Percentiles rank a stretch among this genome's conserved stretches.
Evolutionary conservation across 352 stramenopile species (phyloP).

Genomic region (Albugo candida): DNA sequence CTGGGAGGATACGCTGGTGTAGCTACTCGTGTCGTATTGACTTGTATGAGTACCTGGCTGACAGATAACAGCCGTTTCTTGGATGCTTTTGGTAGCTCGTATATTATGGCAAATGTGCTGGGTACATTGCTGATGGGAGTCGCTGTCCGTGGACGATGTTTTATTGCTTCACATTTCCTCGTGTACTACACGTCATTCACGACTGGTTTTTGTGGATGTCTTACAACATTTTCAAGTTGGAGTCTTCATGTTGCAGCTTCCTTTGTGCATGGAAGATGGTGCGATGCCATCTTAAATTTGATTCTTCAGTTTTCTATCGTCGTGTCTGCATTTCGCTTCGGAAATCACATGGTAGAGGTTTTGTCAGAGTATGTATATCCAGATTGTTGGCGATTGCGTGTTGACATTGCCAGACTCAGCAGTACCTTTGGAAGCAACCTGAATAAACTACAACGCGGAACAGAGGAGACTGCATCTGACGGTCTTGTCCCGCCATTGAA

Average conservation of each 20-base stretch:
- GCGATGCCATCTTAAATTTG: constrained; percentile 26
- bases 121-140: constrained; percentile 51
- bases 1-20: neutral
- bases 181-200: constrained; percentile 27
- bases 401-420: neutral
- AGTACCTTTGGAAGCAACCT: neutral
- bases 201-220: constrained; percentile 48
- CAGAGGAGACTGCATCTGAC: neutral
- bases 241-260: constrained; percentile 22
- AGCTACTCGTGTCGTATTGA: neutral
- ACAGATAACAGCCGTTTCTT: constrained; percentile 17
- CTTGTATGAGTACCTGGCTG: neutral
- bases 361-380: constrained; percentile 18
- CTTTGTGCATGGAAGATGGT: constrained; percentile 27
- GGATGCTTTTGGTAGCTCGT: constrained; percentile 27
- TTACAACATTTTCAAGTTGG: constrained; percentile 46
- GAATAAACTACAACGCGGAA: neutral
- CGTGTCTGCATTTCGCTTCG: constrained; percentile 20
- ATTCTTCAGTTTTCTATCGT: constrained; percentile 23
- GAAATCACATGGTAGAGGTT: constrained; percentile 22
- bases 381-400: constrained; percentile 12
- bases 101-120: constrained; percentile 31
- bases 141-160: constrained; percentile 6
- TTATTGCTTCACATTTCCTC: constrained; percentile 19
- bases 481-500: neutral